Base-by-base conservation (phyloP, 23 red algal species). In the Pyropia haitanensis region DNA sequence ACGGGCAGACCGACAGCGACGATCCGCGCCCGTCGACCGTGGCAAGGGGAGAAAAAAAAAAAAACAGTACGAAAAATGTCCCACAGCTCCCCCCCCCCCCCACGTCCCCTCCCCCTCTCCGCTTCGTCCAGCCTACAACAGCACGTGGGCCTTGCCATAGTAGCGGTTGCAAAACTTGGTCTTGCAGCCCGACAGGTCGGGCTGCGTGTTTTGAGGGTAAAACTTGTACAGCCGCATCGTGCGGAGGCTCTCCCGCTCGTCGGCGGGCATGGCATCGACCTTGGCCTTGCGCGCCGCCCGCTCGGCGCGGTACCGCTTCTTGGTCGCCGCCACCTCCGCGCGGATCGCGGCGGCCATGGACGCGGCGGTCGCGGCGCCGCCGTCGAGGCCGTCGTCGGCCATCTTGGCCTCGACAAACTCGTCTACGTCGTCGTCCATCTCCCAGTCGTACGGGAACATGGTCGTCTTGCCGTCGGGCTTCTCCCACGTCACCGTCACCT, bases 371-470 rank as follows among this genome's bases (percentile, higher is more conserved):
- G 76, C 76, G 49, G 75, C 78, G n/a, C 82, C 76, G 1, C 56
- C 34, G 56, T 95, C 86, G 48, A 98, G 77, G 26, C 75, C 75
- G 16, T 91, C 76, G 23, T 88, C 85, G 60, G 49, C 23, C 1
- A 98, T 14, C 25, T 67, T 84, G 28, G 88, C 80, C 28, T 83
- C 51, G 3, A 98, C 74, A 61, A 87, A 86, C 55, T 98, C 94
- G 24, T 98, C 86, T 14, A 98, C 18, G 17, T 82, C 75, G n/a
- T 46, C 39, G 48, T 98, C 94, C 61, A 98, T 58, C 51, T 90
- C 94, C 61, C 85, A 98, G 52, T 98, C 94, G 73, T 73, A 98
- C 33, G 91, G 86, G 54, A 88, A 87, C 62, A 90, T 76, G 9
- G 91, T 33, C 20, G 94, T 87, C 25, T 88, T 72, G 15, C 63